Evolutionary conservation across 306 rosid genomes (phyloP).

Genomic region (Coriaria nepalensis): DNA sequence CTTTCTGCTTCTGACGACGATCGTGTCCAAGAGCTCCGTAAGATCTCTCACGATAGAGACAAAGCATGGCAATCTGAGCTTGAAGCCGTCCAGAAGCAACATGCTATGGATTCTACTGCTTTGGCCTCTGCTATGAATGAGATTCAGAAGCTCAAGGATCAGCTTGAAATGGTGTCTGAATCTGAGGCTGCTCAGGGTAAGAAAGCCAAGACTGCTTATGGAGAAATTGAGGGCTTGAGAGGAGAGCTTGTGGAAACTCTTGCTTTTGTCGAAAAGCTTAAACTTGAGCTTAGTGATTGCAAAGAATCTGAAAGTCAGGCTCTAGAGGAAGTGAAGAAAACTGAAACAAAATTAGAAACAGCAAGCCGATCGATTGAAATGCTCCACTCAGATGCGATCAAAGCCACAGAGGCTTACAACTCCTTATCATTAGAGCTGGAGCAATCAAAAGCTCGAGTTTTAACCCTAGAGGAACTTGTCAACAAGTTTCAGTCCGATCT

Average conservation of each 20-base stretch:
- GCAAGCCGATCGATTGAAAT: conserved; percentile 42
- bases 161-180: conserved; percentile 49
- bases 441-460: conserved; percentile 49
- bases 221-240: conserved; percentile 44
- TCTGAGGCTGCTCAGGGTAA: conserved; percentile 38
- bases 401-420: conserved; percentile 36
- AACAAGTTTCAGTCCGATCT: conserved; percentile 40
- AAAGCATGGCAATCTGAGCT: conserved; percentile 89
- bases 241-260: conserved; percentile 51
- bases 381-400: conserved; percentile 36
- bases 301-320: conserved; percentile 57
- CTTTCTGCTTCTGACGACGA: conserved; percentile 64
- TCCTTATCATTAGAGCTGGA: conserved; percentile 50
- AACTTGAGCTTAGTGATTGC: conserved; percentile 39
- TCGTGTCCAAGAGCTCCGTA: conserved; percentile 56
- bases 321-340: conserved; percentile 32
- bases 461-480: conserved; percentile 55
- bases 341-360: conserved; percentile 45
- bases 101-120: conserved; percentile 74
- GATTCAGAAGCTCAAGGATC: conserved; percentile 70
- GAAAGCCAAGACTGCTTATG: conserved; percentile 45
- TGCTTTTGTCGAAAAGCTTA: conserved; percentile 48
- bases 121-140: conserved; percentile 64
- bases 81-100: conserved; percentile 78
- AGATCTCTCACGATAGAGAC: conserved; percentile 78